These are phyloP conservation scores for Colletotrichum sidae DNA, from an alignment of 2,329 filamentous ascomycete species.

Conservation along the genomic window DNA sequence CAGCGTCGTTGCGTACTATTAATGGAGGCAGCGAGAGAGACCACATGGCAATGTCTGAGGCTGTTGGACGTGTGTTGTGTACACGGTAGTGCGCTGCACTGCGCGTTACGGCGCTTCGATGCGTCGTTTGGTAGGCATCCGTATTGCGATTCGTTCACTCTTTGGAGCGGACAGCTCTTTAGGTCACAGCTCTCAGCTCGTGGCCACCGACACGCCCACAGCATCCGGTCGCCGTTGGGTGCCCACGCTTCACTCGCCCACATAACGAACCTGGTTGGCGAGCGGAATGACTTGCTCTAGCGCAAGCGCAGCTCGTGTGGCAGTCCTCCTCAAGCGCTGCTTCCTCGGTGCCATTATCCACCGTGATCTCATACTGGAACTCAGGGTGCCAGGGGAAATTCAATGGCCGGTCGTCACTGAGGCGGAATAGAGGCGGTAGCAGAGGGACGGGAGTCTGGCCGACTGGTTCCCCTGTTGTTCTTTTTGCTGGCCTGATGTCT, in stretches of 20 bases:
- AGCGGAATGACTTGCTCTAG: slow-evolving; percentile 26
- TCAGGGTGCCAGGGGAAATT: not conserved
- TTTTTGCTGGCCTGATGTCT: not conserved
- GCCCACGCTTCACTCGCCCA: slow-evolving; percentile 4
- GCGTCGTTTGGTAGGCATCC: not conserved
- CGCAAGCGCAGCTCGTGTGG: slow-evolving; percentile 3
- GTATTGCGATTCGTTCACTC: not conserved
- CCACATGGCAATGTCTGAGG: slow-evolving; percentile 36
- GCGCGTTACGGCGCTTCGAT: not conserved
- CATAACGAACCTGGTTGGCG: slow-evolving; percentile 7
- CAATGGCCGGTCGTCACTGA: slow-evolving; percentile 14
- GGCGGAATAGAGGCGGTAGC: slow-evolving; percentile 3
- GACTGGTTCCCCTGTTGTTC: not conserved
- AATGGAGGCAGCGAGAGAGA: slow-evolving; percentile 10
- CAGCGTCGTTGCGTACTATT: slow-evolving; percentile 30
- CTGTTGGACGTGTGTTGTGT: slow-evolving; percentile 1
- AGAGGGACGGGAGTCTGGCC: slow-evolving; percentile 21
- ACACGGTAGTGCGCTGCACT: not conserved
- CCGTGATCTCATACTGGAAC: slow-evolving; percentile 15
- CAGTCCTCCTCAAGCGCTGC: not conserved
- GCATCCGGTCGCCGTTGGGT: slow-evolving; percentile 10
- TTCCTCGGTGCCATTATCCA: slow-evolving; percentile 25
- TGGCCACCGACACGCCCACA: slow-evolving; percentile 2
- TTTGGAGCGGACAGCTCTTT: too few relatives aligned
- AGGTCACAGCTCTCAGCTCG: not conserved